Evolutionary conservation across 2,329 filamentous ascomycete genomes (phyloP), one percentile per base, ranked within the genome.

Genomic region (Aspergillus proliferans): DNA sequence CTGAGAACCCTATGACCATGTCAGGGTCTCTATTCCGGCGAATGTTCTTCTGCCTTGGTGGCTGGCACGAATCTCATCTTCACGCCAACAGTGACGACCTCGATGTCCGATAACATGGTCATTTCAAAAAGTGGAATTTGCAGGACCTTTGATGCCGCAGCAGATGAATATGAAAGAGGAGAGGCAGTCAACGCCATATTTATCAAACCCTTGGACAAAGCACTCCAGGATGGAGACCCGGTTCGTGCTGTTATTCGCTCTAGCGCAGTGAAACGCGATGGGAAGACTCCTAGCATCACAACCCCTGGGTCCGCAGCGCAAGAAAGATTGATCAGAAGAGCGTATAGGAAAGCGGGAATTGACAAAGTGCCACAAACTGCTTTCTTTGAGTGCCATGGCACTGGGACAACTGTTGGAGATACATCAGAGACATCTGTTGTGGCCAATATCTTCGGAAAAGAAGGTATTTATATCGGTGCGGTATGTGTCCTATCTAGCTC

Each of bases 11-110:
- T 15, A 15, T 15, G 15, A 15, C 15, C 15, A 1, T 65, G 62
- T 24, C 56, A 55, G 33, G 54, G 57, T 4, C 15, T 66, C 5
- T 43, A 49, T 2, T 40, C 45, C 3, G 56, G 57, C 2, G 57
- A 61, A 12, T 65, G 61, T 39, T 44, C 49, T 7, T 50, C 57
- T 2, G 60, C 59, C 1, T 49, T 75, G 1, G 67, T 65, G 2
- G 70, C 65, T 1, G 70, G 72, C 14, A 58, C 65, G 9, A 47
- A 39, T n/a, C n/a, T 47, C 4, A 41, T 47, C 22, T 19, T 42
- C 6, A 21, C 45, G 2, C 45, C 45, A 4, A 47, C 45, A n/a
- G 42, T 47, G 45, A 42, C 45, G 18, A 42, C 21, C 3, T n/a
- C 14, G 3, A 42, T 47, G 45, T 40, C 38, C 7, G 34, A 28